A percentile compares a stretch with the other conserved stretches of the same genome.
Evolutionary conservation across 768 basidiomycete species (phyloP).

Genomic region (Phanerodontia chrysosporium): DNA sequence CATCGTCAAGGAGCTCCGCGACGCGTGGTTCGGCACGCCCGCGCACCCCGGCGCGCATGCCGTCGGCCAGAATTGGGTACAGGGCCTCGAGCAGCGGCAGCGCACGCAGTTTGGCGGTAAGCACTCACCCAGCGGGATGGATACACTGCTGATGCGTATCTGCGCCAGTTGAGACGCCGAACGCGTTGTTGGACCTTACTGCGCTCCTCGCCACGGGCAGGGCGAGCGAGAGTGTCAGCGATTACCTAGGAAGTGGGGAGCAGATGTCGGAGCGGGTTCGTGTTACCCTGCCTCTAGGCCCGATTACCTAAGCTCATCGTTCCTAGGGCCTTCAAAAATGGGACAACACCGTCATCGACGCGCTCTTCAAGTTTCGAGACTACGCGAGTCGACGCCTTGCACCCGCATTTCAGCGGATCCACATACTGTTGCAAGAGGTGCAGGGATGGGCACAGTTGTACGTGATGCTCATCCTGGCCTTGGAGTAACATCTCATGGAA

Average conservation of each 20-base stretch:
- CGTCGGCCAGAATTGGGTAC: conserved; percentile 70
- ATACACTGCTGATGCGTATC: too few relatives aligned
- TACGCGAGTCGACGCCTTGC: conserved; percentile 64
- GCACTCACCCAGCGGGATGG: too few relatives aligned
- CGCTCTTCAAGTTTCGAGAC: conserved; percentile 69
- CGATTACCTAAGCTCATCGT: neutral
- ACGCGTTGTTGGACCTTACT: conserved; percentile 69
- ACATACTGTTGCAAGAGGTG: conserved; percentile 73
- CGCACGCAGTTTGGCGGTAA: conserved; percentile 63
- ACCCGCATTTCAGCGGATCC: conserved; percentile 73
- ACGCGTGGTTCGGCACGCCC: conserved; percentile 70
- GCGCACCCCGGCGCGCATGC: conserved; percentile 63
- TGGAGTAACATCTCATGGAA: too few relatives aligned
- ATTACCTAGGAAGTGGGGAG: conserved; percentile 75
- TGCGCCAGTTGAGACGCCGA: conserved; percentile 60
- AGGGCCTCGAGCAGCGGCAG: conserved; percentile 59
- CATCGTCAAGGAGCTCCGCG: conserved; percentile 67
- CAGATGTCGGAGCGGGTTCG: conserved; percentile 79
- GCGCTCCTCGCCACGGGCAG: conserved; percentile 66
- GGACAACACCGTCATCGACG: conserved; percentile 70
- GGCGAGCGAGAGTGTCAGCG: conserved; percentile 63
- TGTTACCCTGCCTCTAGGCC: conserved; percentile 2
- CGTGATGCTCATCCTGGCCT: conserved; percentile 20
- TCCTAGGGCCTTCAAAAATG: conserved; percentile 75
- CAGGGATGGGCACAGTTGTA: conserved; percentile 76